These are phyloP conservation scores for Sistotremastrum suecicum DNA, from an alignment of 768 basidiomycete genomes.

Conservation along the genomic window DNA sequence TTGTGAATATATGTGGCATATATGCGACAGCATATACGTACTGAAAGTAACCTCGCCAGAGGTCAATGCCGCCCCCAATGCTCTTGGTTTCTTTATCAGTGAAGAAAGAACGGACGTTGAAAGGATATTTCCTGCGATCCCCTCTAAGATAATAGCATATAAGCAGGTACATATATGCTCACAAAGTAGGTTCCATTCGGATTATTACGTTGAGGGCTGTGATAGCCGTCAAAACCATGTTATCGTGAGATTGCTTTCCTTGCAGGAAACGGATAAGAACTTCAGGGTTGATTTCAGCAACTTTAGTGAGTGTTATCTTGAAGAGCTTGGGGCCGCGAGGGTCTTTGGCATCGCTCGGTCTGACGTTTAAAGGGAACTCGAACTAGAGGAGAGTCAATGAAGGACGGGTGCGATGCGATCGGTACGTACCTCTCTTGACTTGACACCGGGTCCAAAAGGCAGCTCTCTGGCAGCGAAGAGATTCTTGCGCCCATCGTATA, in stretches of 20 bases:
- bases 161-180: not conserved
- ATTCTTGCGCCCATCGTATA: slow-evolving; percentile 74
- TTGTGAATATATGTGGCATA: not conserved
- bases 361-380: slow-evolving; percentile 37
- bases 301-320: slow-evolving; percentile 47
- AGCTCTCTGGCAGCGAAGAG: slow-evolving; percentile 48
- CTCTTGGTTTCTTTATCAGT: slow-evolving; percentile 35
- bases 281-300: slow-evolving; percentile 44
- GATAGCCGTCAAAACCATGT: slow-evolving; percentile 27
- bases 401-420: not conserved
- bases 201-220: slow-evolving; percentile 43
- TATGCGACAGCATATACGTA: slow-evolving; percentile 3
- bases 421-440: slow-evolving; percentile 34
- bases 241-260: slow-evolving; percentile 56
- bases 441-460: slow-evolving; percentile 32
- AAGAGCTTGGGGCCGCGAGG: slow-evolving; percentile 42
- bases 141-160: not conserved
- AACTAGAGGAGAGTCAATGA: slow-evolving; percentile 29
- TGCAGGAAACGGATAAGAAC: slow-evolving; percentile 47
- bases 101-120: slow-evolving; percentile 66
- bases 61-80: slow-evolving; percentile 39
- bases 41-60: slow-evolving; percentile 77
- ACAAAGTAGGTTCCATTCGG: slow-evolving; percentile 50
- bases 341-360: slow-evolving; percentile 11
- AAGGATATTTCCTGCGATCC: slow-evolving; percentile 34